phyloP scores from a whole-genome alignment of 768 basidiomycete genomes.

The Leccinum fibrillosum region DNA sequence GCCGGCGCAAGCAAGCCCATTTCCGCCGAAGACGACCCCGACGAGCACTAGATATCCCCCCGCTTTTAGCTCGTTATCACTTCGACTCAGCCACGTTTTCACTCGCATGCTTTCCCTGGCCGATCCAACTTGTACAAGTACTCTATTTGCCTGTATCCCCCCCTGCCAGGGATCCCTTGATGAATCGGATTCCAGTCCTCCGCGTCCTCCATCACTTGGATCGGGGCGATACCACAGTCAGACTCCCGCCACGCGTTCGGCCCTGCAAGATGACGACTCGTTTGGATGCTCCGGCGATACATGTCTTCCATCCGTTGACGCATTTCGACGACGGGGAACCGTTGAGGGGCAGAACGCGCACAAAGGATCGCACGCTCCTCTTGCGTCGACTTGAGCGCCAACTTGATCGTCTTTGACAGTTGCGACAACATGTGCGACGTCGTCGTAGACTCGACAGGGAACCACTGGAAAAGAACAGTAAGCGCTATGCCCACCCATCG shows the following conservation, averaged over 20 bases:
- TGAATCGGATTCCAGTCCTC: slow-evolving; percentile 80
- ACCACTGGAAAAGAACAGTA: slow-evolving; percentile 60
- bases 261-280: slow-evolving; percentile 67
- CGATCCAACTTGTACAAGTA: no score
- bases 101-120: no score
- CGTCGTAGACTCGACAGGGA: slow-evolving; percentile 91
- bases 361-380: slow-evolving; percentile 91
- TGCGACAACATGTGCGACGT: slow-evolving; percentile 95
- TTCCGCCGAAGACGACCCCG: no score
- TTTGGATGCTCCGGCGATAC: slow-evolving; percentile 78
- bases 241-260: slow-evolving; percentile 74
- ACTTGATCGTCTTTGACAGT: slow-evolving; percentile 89
- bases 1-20: no score
- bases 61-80: no score
- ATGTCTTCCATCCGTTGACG: slow-evolving; percentile 94
- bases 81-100: no score
- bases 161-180: slow-evolving; percentile 48
- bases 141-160: no score
- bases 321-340: slow-evolving; percentile 98
- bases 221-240: slow-evolving; percentile 50
- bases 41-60: no score
- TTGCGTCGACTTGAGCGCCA: slow-evolving; percentile 86
- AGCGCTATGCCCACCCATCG: neutral
- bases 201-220: slow-evolving; percentile 54
- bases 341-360: slow-evolving; percentile 89